These are phyloP conservation scores for Scutellaria minor DNA, from an alignment of 257 asterid species.

Conservation along the genomic window DNA sequence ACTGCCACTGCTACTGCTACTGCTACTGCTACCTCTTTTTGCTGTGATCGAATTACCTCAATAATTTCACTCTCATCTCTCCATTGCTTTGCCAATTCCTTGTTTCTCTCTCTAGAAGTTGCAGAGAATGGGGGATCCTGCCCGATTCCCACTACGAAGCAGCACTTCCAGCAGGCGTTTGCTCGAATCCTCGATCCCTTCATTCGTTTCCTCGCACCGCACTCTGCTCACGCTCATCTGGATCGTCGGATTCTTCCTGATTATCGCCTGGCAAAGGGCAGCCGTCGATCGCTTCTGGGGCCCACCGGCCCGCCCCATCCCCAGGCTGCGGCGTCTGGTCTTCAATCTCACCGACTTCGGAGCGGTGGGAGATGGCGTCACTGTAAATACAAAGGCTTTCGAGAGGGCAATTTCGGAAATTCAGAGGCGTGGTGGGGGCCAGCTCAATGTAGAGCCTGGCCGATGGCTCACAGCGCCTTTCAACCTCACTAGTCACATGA, in stretches of 20 bases:
- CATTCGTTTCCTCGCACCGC: constrained; percentile 39
- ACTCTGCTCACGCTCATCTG: constrained; percentile 62
- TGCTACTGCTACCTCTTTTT: no score
- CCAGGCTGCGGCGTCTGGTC: constrained; percentile 65
- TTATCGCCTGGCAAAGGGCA: constrained; percentile 65
- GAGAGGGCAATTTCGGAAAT: constrained; percentile 77
- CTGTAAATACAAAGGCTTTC: constrained; percentile 70
- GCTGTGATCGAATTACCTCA: no score
- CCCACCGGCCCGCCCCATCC: constrained; percentile 57
- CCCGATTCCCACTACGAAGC: constrained; percentile 51
- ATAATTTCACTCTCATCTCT: no score
- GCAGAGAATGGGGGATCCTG: constrained; percentile 56
- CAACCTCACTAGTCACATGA: constrained; percentile 87
- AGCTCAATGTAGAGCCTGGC: constrained; percentile 82
- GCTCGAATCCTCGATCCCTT: constrained; percentile 40
- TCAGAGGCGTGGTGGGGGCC: constrained; percentile 77
- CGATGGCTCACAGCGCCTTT: constrained; percentile 93
- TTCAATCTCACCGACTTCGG: constrained; percentile 80
- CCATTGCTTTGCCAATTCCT: no score
- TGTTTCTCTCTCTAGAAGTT: no score
- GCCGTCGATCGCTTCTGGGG: constrained; percentile 61
- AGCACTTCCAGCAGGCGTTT: constrained; percentile 45
- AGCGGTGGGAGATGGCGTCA: constrained; percentile 85
- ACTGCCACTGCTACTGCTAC: no score
- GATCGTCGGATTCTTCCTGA: constrained; percentile 70